phyloP scores from a whole-genome alignment of 176 grass and related monocot genomes.

The Hordeum marinum region DNA sequence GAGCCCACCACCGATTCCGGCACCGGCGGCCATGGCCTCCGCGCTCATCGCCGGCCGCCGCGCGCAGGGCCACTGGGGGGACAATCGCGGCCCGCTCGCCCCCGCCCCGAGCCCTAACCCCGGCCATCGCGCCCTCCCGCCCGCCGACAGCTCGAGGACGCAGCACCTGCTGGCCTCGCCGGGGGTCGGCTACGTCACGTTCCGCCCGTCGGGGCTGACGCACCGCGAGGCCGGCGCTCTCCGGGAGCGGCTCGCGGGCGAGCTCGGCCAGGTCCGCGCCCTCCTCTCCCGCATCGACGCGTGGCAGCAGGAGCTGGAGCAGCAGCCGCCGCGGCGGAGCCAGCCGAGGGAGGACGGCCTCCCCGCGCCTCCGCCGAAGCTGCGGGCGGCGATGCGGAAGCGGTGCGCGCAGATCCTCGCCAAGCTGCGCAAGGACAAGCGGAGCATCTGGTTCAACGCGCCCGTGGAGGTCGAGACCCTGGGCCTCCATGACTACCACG shows the following conservation, averaged over 20 bases:
- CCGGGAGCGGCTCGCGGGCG: conserved; percentile 49
- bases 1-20: neutral
- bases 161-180: neutral
- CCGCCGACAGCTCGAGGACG: conserved; percentile 11
- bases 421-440: conserved; percentile 82
- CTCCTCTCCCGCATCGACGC: conserved; percentile 71
- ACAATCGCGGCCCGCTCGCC: conserved; percentile 34
- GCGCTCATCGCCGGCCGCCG: conserved; percentile 55
- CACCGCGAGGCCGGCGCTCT: conserved; percentile 47
- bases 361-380: conserved; percentile 25
- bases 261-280: conserved; percentile 74
- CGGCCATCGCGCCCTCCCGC: conserved; percentile 4
- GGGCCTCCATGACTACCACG: conserved; percentile 72
- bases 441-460: conserved; percentile 81
- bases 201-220: conserved; percentile 30
- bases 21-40: conserved; percentile 66
- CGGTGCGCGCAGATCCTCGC: conserved; percentile 65
- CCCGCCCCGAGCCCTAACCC: conserved; percentile 48
- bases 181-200: conserved; percentile 15
- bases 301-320: conserved; percentile 29
- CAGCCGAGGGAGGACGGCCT: neutral
- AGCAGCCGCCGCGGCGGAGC: neutral
- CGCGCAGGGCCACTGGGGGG: conserved; percentile 48
- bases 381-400: conserved; percentile 50
- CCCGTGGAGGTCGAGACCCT: conserved; percentile 67